Conservation (phyloP, 2,329 filamentous ascomycete species). For the Zymoseptoria brevis region DNA sequence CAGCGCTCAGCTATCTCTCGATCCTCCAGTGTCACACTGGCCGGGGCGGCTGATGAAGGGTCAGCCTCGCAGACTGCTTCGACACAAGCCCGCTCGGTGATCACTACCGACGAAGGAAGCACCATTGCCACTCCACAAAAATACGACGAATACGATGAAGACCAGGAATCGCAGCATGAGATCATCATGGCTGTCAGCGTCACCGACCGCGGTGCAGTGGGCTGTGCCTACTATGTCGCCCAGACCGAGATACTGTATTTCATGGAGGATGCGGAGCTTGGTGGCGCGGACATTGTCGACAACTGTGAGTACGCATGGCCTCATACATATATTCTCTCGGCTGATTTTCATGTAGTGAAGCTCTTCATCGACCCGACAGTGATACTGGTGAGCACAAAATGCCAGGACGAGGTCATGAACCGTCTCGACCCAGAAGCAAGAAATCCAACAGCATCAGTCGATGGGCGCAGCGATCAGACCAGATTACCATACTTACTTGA, state of each 20-base stretch:
- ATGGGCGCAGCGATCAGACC: slow-evolving; percentile 37
- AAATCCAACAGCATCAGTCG: slow-evolving; percentile 20
- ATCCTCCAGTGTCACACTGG: not conserved
- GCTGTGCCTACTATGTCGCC: slow-evolving; percentile 76
- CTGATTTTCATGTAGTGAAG: slow-evolving; percentile 43
- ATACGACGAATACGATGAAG: slow-evolving; percentile 11
- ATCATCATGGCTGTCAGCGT: slow-evolving; percentile 75
- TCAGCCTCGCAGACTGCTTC: not conserved
- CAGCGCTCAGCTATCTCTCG: slow-evolving; percentile 1
- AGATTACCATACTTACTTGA: slow-evolving; percentile 57
- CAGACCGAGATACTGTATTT: slow-evolving; percentile 62
- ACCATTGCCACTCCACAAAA: slow-evolving; percentile 5
- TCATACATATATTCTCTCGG: not conserved
- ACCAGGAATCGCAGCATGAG: slow-evolving; percentile 52
- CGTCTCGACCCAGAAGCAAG: slow-evolving; percentile 37
- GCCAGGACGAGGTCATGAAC: slow-evolving; percentile 43
- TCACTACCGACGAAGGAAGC: slow-evolving; percentile 1
- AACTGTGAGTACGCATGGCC: slow-evolving; percentile 29
- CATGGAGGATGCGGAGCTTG: slow-evolving; percentile 66
- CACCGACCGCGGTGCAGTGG: slow-evolving; percentile 60
- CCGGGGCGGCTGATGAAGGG: not conserved
- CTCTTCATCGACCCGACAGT: slow-evolving; percentile 55
- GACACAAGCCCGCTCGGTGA: not conserved
- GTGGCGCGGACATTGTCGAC: slow-evolving; percentile 55
- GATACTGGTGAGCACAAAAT: slow-evolving; percentile 49